Conservation (phyloP, 1,284 basidiomycete genomes). For the Ceratobasidium sp. region DNA sequence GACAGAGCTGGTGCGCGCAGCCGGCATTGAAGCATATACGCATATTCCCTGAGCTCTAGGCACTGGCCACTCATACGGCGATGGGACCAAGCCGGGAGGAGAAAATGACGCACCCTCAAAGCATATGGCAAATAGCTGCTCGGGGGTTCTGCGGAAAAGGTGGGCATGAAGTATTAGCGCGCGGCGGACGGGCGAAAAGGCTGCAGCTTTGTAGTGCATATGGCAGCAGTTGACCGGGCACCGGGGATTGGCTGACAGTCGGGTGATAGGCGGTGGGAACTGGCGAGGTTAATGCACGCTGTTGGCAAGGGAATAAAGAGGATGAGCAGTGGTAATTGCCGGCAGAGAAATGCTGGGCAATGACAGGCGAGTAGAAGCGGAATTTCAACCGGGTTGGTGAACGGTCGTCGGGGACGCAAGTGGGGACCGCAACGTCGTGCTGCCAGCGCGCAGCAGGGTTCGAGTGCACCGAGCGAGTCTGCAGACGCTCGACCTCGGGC, state of each 20-base stretch:
- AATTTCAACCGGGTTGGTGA: neutral
- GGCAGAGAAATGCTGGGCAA: neutral
- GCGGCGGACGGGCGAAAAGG: neutral
- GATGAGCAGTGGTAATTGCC: slow-evolving; percentile 11
- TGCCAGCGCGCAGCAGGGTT: neutral
- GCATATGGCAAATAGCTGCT: neutral
- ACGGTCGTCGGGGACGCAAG: neutral
- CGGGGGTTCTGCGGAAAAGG: neutral
- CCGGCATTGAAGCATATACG: neutral
- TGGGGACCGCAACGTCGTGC: neutral
- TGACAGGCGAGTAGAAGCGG: slow-evolving; percentile 2
- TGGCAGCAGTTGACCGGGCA: slow-evolving; percentile 3
- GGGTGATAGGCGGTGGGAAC: neutral
- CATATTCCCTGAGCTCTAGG: neutral
- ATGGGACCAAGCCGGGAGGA: neutral
- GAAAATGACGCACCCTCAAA: neutral
- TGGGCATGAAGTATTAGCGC: neutral
- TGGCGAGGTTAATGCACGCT: neutral
- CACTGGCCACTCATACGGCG: neutral
- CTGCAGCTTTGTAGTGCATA: neutral
- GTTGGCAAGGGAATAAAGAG: slow-evolving; percentile 13
- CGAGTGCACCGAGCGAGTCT: neutral
- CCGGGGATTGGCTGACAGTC: neutral
- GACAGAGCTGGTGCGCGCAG: neutral
- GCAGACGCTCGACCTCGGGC: neutral